These are phyloP conservation scores for Jackrogersella minutella DNA, from an alignment of 495 filamentous ascomycete genomes.

Conservation along the genomic window DNA sequence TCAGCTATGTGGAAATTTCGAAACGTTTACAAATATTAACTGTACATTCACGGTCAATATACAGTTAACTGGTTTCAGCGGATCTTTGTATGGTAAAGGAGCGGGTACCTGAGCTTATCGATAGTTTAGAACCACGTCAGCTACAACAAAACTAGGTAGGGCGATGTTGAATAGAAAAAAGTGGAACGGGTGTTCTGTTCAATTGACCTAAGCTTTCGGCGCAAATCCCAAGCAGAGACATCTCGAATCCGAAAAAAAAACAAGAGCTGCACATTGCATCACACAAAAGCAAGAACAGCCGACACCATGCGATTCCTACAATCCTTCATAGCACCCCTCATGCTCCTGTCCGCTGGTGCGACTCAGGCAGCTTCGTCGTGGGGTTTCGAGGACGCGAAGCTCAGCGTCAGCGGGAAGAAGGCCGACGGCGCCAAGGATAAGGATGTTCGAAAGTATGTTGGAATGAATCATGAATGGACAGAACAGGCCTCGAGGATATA, in stretches of 20 bases:
- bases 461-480: too few relatives aligned
- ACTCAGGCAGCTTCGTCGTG: slow-evolving; percentile 75
- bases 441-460: slow-evolving; percentile 58
- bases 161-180: slow-evolving; percentile 10
- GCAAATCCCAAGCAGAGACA: slow-evolving; percentile 2
- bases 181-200: slow-evolving; percentile 40
- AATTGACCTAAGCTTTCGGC: slow-evolving; percentile 31
- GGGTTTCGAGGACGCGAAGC: slow-evolving; percentile 84
- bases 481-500: too few relatives aligned
- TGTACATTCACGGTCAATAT: too few relatives aligned
- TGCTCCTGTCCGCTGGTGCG: slow-evolving; percentile 56
- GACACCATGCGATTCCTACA: slow-evolving; percentile 58
- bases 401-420: slow-evolving; percentile 76
- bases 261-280: slow-evolving; percentile 18
- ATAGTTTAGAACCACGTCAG: slow-evolving; percentile 38
- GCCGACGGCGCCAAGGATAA: slow-evolving; percentile 75
- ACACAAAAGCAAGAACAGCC: slow-evolving; percentile 9
- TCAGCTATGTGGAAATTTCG: too few relatives aligned
- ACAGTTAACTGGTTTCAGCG: background rate
- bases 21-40: too few relatives aligned
- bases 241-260: slow-evolving; percentile 3
- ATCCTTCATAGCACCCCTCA: slow-evolving; percentile 57
- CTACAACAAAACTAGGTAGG: slow-evolving; percentile 25
- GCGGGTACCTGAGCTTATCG: slow-evolving; percentile 19
- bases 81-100: background rate